phyloP scores from a whole-genome alignment of 139 green algal species.

The Ettlia oleoabundans region DNA sequence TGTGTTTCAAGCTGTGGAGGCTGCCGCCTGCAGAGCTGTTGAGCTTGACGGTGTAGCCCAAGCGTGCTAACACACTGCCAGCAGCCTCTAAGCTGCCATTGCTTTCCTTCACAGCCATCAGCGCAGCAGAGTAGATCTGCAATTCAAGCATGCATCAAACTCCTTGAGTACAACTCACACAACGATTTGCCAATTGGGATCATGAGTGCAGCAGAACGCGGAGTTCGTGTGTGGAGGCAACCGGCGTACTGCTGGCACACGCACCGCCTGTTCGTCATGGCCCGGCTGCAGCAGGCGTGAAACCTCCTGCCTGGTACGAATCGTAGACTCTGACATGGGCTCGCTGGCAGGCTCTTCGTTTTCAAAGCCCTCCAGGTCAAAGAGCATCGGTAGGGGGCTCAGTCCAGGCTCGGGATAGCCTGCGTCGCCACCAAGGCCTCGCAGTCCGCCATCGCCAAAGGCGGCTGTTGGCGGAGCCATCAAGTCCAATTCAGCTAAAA shows the following conservation, averaged over 20 bases:
- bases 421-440: background rate
- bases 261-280: background rate
- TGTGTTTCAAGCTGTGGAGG: constrained; percentile 29
- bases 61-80: background rate
- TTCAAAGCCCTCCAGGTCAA: constrained; percentile 13
- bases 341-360: background rate
- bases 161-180: no score
- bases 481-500: no score
- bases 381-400: background rate
- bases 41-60: constrained; percentile 11
- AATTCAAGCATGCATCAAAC: no score
- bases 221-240: background rate
- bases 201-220: background rate
- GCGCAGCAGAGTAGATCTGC: constrained; percentile 23
- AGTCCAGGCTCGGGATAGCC: background rate
- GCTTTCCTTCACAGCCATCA: background rate
- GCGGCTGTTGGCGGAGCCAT: no score
- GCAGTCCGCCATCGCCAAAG: background rate
- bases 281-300: background rate
- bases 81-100: background rate
- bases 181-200: no score
- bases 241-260: background rate
- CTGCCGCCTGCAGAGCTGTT: background rate
- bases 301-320: background rate
- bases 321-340: background rate